Conservation (phyloP, 352 stramenopile species). For the Paralagenidium karlingii region DNA sequence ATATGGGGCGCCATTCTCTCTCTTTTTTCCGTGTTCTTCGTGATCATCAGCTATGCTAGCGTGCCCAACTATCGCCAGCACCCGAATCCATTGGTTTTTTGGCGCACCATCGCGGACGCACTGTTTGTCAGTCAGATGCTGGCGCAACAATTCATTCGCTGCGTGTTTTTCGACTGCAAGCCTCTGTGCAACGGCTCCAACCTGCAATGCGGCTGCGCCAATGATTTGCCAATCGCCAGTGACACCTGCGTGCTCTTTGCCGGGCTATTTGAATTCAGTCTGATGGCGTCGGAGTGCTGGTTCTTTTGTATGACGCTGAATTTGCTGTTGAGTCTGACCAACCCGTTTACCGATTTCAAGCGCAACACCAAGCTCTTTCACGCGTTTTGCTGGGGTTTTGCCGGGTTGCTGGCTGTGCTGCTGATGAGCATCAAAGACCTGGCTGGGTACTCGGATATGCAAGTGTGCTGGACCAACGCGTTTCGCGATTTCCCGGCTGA, state of each 20-base stretch:
- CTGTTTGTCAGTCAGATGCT: slow-evolving; percentile 76
- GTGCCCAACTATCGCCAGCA: slow-evolving; percentile 72
- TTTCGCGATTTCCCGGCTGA: slow-evolving; percentile 41
- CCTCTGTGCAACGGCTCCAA: slow-evolving; percentile 57
- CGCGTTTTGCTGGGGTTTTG: slow-evolving; percentile 69
- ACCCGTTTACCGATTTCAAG: slow-evolving; percentile 86
- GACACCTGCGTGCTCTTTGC: slow-evolving; percentile 59
- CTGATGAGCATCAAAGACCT: slow-evolving; percentile 65
- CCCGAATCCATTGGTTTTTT: slow-evolving; percentile 83
- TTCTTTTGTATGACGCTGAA: slow-evolving; percentile 87
- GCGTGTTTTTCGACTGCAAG: slow-evolving; percentile 68
- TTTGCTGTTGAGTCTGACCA: slow-evolving; percentile 76
- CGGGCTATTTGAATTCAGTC: slow-evolving; percentile 73
- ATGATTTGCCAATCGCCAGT: slow-evolving; percentile 4
- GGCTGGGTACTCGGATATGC: slow-evolving; percentile 75
- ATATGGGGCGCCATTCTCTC: slow-evolving; percentile 78
- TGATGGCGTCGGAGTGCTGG: slow-evolving; percentile 77
- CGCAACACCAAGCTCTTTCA: slow-evolving; percentile 76
- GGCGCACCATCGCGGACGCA: slow-evolving; percentile 73
- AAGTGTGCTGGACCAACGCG: slow-evolving; percentile 80
- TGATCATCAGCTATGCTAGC: slow-evolving; percentile 74
- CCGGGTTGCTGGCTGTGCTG: slow-evolving; percentile 26
- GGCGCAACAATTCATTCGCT: slow-evolving; percentile 69
- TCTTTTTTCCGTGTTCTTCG: slow-evolving; percentile 78
- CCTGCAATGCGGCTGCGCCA: slow-evolving; percentile 66